Evolutionary conservation across 129 eudicot genomes (phyloP).

Genomic region (Helianthus tuberosus): DNA sequence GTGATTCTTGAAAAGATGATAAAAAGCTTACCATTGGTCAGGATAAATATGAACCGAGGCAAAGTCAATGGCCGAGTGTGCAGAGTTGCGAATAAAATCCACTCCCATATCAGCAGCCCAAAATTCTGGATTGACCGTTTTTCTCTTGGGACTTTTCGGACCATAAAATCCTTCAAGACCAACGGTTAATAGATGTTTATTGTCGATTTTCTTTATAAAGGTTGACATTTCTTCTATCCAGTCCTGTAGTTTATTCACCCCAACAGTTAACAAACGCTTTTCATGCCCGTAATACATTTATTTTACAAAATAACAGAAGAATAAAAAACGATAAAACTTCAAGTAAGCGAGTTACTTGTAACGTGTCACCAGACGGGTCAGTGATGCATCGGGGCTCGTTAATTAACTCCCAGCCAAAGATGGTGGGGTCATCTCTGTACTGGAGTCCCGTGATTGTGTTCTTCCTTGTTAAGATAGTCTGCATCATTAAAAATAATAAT

Average conservation of each 20-base stretch:
- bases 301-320: not conserved
- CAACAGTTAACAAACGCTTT: slow-evolving; percentile 5
- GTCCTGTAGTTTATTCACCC: slow-evolving; percentile 56
- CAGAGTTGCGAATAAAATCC: slow-evolving; percentile 90
- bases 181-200: slow-evolving; percentile 75
- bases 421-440: slow-evolving; percentile 94
- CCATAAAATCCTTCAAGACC: slow-evolving; percentile 97
- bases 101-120: slow-evolving; percentile 92
- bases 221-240: slow-evolving; percentile 96
- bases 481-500: slow-evolving; percentile 25
- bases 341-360: slow-evolving; percentile 55
- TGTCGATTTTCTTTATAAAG: slow-evolving; percentile 75
- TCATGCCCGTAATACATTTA: not conserved
- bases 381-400: slow-evolving; percentile 94
- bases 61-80: slow-evolving; percentile 74
- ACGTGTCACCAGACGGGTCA: slow-evolving; percentile 90
- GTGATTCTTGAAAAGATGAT: not conserved
- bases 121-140: slow-evolving; percentile 64
- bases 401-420: slow-evolving; percentile 93
- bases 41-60: slow-evolving; percentile 98
- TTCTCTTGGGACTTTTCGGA: slow-evolving; percentile 70
- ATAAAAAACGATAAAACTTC: not conserved
- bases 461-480: slow-evolving; percentile 85
- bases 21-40: slow-evolving; percentile 79
- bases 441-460: slow-evolving; percentile 87